phyloP scores from a whole-genome alignment of 495 filamentous ascomycete genomes.

The Daldinia vernicosa region DNA sequence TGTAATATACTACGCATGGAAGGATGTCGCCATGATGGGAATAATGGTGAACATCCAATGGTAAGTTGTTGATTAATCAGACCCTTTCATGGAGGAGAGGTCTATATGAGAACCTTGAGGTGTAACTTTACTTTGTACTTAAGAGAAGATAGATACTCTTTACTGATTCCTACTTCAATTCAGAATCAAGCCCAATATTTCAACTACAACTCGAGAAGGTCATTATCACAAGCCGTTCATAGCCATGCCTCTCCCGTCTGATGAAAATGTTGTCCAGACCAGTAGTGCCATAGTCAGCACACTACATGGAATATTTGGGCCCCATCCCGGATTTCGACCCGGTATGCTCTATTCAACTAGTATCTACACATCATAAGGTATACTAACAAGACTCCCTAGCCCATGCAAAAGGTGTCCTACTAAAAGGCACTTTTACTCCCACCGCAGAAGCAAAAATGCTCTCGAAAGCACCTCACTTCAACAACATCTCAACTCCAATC shows the following conservation, averaged over 20 bases:
- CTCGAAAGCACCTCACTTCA: slow-evolving; percentile 62
- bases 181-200: background rate
- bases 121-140: background rate
- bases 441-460: slow-evolving; percentile 52
- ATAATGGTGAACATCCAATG: background rate
- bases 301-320: slow-evolving; percentile 54
- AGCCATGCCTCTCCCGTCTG: slow-evolving; percentile 56
- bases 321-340: slow-evolving; percentile 58
- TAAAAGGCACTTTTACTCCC: slow-evolving; percentile 61
- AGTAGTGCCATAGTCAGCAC: slow-evolving; percentile 49
- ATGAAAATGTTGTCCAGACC: slow-evolving; percentile 54
- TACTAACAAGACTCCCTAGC: slow-evolving; percentile 44
- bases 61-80: slow-evolving; percentile 19
- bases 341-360: slow-evolving; percentile 38
- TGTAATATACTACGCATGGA: background rate
- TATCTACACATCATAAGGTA: no score
- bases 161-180: background rate
- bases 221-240: background rate
- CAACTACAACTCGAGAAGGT: background rate
- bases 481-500: slow-evolving; percentile 55
- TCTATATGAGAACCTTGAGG: slow-evolving; percentile 1
- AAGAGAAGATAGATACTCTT: background rate
- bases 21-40: background rate
- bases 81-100: background rate
- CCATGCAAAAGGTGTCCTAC: slow-evolving; percentile 61